These are phyloP conservation scores for Phyllosticta ampelicida DNA, from an alignment of 2,329 filamentous ascomycete genomes.

Conservation along the genomic window DNA sequence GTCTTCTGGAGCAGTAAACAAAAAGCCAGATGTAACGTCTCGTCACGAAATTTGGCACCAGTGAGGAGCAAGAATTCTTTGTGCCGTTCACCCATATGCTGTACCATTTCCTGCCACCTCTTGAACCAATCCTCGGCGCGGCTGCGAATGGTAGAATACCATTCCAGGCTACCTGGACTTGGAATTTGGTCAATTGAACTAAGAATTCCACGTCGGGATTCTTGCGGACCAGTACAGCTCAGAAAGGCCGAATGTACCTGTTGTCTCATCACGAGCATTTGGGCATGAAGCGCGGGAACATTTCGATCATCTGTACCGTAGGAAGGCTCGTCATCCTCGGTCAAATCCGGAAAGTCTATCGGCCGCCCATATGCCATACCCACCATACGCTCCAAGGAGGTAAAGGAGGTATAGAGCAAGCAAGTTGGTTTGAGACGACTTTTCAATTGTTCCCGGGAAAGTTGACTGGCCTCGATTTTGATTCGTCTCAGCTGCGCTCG, in stretches of 20 bases:
- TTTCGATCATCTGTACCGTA: background rate
- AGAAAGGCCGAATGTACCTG: conserved; percentile 3
- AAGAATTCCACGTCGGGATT: background rate
- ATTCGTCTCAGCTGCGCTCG: conserved; percentile 5
- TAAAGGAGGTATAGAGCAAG: conserved; percentile 8
- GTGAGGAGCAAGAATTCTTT: conserved; percentile 1
- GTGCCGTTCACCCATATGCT: background rate
- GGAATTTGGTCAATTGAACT: background rate
- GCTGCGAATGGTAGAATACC: conserved; percentile 1
- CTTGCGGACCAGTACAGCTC: background rate
- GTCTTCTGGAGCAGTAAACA: background rate
- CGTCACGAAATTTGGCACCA: conserved; percentile 8
- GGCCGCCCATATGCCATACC: conserved; percentile 4
- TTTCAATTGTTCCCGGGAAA: no score
- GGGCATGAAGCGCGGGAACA: background rate
- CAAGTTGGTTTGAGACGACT: no score
- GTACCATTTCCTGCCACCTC: background rate
- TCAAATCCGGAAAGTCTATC: conserved; percentile 8
- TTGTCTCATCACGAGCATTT: conserved; percentile 1
- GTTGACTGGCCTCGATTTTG: background rate
- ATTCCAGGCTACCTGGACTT: conserved; percentile 1
- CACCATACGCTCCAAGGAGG: conserved; percentile 5
- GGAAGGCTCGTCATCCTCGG: conserved; percentile 5
- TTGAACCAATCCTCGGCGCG: conserved; percentile 2
- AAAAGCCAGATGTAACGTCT: conserved; percentile 8